phyloP scores from a whole-genome alignment of 306 rosid species.

The Alnus rubra region DNA sequence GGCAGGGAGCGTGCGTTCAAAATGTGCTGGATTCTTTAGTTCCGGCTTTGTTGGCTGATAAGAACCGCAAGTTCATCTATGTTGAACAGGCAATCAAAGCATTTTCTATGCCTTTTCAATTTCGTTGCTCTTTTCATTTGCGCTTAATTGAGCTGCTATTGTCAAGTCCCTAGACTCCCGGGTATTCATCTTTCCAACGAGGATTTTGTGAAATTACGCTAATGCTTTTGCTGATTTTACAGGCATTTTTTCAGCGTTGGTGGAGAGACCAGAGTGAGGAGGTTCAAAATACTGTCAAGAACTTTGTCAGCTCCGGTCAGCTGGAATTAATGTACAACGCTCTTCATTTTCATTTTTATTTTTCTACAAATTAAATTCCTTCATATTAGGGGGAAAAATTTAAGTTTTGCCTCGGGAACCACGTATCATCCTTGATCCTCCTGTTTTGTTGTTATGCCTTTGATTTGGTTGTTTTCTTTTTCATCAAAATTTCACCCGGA shows the following conservation, averaged over 20 bases:
- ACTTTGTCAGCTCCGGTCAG: slow-evolving; percentile 72
- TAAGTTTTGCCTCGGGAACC: too few species aligned
- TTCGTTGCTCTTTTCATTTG: too few species aligned
- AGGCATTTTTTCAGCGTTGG: slow-evolving; percentile 91
- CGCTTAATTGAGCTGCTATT: too few species aligned
- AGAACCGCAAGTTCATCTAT: slow-evolving; percentile 78
- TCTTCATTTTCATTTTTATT: too few species aligned
- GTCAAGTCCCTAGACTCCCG: too few species aligned
- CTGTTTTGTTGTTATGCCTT: not conserved
- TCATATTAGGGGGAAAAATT: too few species aligned
- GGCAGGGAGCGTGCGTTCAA: slow-evolving; percentile 80
- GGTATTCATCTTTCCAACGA: too few species aligned
- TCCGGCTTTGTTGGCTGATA: slow-evolving; percentile 56
- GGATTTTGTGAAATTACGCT: not conserved
- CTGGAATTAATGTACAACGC: slow-evolving; percentile 67
- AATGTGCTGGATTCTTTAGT: slow-evolving; percentile 58
- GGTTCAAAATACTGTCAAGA: slow-evolving; percentile 47
- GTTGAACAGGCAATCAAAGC: slow-evolving; percentile 65
- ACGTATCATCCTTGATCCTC: too few species aligned
- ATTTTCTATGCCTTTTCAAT: not conserved
- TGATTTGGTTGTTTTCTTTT: slow-evolving; percentile 11
- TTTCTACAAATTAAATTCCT: too few species aligned
- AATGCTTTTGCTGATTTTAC: slow-evolving; percentile 12
- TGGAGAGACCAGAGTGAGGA: slow-evolving; percentile 69
- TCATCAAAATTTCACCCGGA: not conserved